phyloP scores from a whole-genome alignment of 2,329 filamentous ascomycete genomes.

The Hypoxylon sp. region DNA sequence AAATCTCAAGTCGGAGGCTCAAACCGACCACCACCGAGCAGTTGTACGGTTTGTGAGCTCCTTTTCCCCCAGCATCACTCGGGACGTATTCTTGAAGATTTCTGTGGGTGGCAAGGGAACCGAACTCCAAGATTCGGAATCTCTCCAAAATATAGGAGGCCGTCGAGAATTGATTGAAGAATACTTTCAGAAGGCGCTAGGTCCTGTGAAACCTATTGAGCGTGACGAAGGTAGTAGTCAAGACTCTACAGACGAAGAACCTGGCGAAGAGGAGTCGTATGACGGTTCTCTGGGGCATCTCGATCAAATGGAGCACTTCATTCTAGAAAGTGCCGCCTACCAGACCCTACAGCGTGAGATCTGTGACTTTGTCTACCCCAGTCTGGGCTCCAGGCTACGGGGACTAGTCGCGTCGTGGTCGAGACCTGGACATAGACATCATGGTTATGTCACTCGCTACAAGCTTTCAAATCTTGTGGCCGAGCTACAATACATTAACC shows the following conservation, averaged over 20 bases:
- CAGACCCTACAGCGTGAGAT: not conserved
- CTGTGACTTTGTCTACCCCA: slow-evolving; percentile 8
- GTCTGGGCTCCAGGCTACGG: slow-evolving; percentile 6
- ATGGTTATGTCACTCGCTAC: slow-evolving; percentile 1
- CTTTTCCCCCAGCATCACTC: not conserved
- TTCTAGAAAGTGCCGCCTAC: not conserved
- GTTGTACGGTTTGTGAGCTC: not conserved
- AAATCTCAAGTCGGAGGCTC: slow-evolving; percentile 10
- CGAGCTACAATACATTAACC: slow-evolving; percentile 7
- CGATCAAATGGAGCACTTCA: not conserved
- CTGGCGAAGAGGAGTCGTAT: not conserved
- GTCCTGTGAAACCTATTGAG: not conserved
- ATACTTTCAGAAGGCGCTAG: not conserved
- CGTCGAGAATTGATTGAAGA: not conserved
- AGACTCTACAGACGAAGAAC: slow-evolving; percentile 15
- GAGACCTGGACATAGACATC: slow-evolving; percentile 4
- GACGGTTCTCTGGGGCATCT: not conserved
- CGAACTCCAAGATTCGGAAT: not conserved
- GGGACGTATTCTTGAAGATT: slow-evolving; percentile 1
- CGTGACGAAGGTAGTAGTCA: not conserved
- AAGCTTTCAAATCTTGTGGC: slow-evolving; percentile 9
- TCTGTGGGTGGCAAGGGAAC: no score
- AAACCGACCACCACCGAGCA: not conserved
- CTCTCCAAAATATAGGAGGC: not conserved
- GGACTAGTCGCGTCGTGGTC: slow-evolving; percentile 6